phyloP scores from a whole-genome alignment of 306 rosid species.

The Casuarina glauca region DNA sequence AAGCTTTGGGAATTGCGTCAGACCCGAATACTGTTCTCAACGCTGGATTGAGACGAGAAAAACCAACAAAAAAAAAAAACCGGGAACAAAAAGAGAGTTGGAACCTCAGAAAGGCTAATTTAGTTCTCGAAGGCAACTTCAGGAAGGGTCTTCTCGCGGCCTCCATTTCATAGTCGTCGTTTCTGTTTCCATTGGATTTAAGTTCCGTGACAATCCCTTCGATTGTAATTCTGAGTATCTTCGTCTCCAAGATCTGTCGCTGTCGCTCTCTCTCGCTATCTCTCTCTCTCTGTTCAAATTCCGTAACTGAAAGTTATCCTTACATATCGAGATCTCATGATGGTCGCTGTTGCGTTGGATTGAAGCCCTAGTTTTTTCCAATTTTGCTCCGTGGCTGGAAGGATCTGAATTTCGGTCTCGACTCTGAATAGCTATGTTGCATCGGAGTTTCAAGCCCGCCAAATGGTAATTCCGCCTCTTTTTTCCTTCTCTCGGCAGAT shows the following conservation, averaged over 20 bases:
- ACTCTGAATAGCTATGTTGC: slow-evolving; percentile 37
- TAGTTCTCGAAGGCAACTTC: too few species aligned
- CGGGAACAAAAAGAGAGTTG: too few species aligned
- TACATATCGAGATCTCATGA: neutral
- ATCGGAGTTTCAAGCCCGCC: slow-evolving; percentile 55
- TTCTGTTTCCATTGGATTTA: too few species aligned
- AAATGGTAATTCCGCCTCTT: slow-evolving; percentile 36
- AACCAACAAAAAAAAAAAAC: too few species aligned
- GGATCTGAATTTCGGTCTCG: slow-evolving; percentile 17
- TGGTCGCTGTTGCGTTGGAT: neutral
- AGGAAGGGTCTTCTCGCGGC: too few species aligned
- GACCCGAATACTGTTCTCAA: too few species aligned
- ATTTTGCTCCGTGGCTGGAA: slow-evolving; percentile 4
- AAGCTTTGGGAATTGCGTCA: too few species aligned
- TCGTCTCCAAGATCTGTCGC: neutral
- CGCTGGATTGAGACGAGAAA: too few species aligned
- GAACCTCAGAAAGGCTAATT: too few species aligned
- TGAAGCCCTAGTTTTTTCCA: neutral
- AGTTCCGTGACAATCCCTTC: neutral
- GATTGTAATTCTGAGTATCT: neutral
- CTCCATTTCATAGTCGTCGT: neutral
- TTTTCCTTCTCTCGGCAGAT: neutral
- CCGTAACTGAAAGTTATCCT: neutral
- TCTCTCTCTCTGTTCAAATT: neutral
- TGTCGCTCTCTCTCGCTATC: neutral